These are phyloP conservation scores for Drechslera avenae DNA, from an alignment of 2,329 filamentous ascomycete genomes.

Conservation along the genomic window DNA sequence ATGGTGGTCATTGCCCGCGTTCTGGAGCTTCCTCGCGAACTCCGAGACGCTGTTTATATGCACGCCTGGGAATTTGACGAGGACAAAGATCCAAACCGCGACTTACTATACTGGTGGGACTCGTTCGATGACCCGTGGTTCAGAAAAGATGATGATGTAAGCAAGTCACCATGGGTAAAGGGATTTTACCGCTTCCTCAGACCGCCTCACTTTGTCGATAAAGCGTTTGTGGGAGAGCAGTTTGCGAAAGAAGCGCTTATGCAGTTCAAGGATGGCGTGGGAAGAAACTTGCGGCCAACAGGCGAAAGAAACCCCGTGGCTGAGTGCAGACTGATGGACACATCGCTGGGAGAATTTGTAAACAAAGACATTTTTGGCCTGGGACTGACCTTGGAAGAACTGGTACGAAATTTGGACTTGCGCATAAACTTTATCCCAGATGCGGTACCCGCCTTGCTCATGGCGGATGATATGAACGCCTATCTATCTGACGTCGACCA, in stretches of 20 bases:
- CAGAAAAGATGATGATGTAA: neutral
- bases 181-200: neutral
- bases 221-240: conserved; percentile 2
- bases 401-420: conserved; percentile 12
- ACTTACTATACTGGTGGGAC: conserved; percentile 12
- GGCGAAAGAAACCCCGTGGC: neutral
- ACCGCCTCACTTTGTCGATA: conserved; percentile 14
- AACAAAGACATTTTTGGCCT: conserved; percentile 12
- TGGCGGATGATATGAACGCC: neutral
- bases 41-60: conserved; percentile 10
- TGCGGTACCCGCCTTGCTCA: neutral
- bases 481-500: neutral
- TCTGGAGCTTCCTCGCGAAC: conserved; percentile 9
- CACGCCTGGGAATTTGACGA: conserved; percentile 3
- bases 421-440: conserved; percentile 2
- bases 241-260: conserved; percentile 8
- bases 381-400: conserved; percentile 5
- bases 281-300: conserved; percentile 9
- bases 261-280: conserved; percentile 3
- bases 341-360: conserved; percentile 6
- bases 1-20: conserved; percentile 4
- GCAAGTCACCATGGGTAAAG: neutral
- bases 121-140: conserved; percentile 10
- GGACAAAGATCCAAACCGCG: neutral
- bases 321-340: conserved; percentile 4